Percentiles rank a stretch among this genome's conserved stretches.
Conservation (phyloP, 257 asterid species). For the Solanum rostratum region DNA sequence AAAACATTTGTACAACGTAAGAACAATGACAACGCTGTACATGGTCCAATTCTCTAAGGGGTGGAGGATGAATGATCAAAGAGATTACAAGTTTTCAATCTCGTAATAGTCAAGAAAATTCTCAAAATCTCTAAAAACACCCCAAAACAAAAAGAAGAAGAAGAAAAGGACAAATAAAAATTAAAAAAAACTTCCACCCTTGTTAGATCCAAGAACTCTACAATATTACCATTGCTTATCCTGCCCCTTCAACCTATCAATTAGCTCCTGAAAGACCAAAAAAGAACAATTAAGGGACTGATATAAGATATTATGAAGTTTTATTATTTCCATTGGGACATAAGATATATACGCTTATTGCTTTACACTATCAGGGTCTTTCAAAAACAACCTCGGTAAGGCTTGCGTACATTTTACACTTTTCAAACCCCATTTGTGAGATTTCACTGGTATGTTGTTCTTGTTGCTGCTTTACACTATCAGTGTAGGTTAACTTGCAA, state of each 20-base stretch:
- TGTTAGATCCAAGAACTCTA: neutral
- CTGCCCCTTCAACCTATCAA: neutral
- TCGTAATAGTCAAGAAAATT: neutral
- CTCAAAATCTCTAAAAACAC: neutral
- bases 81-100: neutral
- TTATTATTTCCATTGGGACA: neutral
- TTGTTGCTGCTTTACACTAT: neutral
- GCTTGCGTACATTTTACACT: too few species aligned
- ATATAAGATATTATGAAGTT: neutral
- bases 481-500: neutral
- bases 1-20: constrained; percentile 2
- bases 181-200: neutral
- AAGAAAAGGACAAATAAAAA: neutral
- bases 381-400: too few species aligned
- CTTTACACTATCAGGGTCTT: neutral
- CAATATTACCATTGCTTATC: neutral
- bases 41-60: neutral
- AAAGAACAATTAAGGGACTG: neutral
- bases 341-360: neutral
- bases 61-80: neutral
- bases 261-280: neutral
- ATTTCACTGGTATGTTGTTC: too few species aligned
- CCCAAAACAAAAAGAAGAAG: neutral
- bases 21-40: neutral
- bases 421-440: too few species aligned